A percentile compares a stretch with the other conserved stretches of the same genome.
Conservation (phyloP, 2,329 filamentous ascomycete species). For the Xylariaceae sp. region DNA sequence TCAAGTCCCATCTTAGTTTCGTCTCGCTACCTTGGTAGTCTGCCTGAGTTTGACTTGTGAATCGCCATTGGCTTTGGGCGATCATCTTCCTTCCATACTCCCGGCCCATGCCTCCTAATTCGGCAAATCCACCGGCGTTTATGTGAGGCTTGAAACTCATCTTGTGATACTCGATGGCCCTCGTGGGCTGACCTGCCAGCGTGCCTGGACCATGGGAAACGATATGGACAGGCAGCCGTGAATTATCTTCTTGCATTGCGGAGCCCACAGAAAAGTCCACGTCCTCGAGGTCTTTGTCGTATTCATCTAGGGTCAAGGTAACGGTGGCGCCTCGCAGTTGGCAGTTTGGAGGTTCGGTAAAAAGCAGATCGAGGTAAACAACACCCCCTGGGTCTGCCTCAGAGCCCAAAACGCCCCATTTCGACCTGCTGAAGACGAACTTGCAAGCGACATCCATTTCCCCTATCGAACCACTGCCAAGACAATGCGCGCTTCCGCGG, state of each 20-base stretch:
- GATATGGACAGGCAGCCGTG: not conserved
- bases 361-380: slow-evolving; percentile 1
- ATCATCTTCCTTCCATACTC: slow-evolving; percentile 9
- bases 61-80: slow-evolving; percentile 17
- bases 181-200: slow-evolving; percentile 11
- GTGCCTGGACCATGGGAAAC: slow-evolving; percentile 15
- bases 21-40: slow-evolving; percentile 3
- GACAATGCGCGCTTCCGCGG: too few species aligned
- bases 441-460: slow-evolving; percentile 1
- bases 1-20: slow-evolving; percentile 11
- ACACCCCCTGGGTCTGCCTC: not conserved
- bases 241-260: not conserved
- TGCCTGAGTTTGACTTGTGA: slow-evolving; percentile 10
- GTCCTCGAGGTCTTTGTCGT: not conserved
- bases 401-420: slow-evolving; percentile 1
- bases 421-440: slow-evolving; percentile 1
- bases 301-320: slow-evolving; percentile 1
- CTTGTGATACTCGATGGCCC: not conserved
- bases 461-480: too few species aligned
- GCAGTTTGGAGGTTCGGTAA: not conserved
- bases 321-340: not conserved
- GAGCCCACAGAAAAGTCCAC: not conserved
- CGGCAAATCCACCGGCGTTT: slow-evolving; percentile 10
- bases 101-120: slow-evolving; percentile 16
- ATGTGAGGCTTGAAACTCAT: slow-evolving; percentile 9